Base-by-base conservation (phyloP, 2,329 filamentous ascomycete genomes). In the Cladophialophora chaetospira region DNA sequence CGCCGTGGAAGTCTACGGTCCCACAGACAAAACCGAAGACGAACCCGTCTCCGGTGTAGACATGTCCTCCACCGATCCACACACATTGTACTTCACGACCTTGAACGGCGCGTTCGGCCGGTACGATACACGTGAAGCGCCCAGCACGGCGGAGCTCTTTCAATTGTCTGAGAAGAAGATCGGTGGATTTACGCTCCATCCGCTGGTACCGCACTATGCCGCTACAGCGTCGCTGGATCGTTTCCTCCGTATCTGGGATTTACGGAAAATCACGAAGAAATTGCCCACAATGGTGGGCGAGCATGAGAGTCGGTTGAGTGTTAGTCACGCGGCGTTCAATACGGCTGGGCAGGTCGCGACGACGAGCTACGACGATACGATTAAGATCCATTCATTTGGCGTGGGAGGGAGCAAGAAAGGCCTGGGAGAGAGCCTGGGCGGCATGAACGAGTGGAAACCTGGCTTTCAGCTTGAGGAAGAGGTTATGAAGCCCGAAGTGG, bases 311-410 rank as follows among this genome's bases (percentile, higher is more conserved):
- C 82, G 88, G 2, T 77, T 97, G 0, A 96, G 90, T 0, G 92
- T 99, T 0, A 96, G 90, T 0, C 92, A 97, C 70, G 94, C 93
- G 0, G 89, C 92, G 0, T 99, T 92, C 86, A 94, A 91, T 61
- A 79, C 84, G 0, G 87, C 82, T 0, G 94, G 93, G 0, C 89
- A 96, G 63, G 79, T 99, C 4, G 94, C 92, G 0, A 99, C 94
- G 0, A 88, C 91, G 0, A 93, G 88, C 0, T 99, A 99, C 70
- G 94, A 99, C 68, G 91, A 99, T 66, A 96, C 89, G 0, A 82
- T 99, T 63, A 97, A 97, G 69, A 88, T 99, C 8, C 91, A 97
- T 74, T 83, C 92, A 64, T 89, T 96, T 64, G 79, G 75, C 4
- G 70, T 75, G 6, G 72, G 69, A 13, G 68, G 67, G 35, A 21